phyloP scores from a whole-genome alignment of 2,329 filamentous ascomycete species.

The Fusarium proliferatum region DNA sequence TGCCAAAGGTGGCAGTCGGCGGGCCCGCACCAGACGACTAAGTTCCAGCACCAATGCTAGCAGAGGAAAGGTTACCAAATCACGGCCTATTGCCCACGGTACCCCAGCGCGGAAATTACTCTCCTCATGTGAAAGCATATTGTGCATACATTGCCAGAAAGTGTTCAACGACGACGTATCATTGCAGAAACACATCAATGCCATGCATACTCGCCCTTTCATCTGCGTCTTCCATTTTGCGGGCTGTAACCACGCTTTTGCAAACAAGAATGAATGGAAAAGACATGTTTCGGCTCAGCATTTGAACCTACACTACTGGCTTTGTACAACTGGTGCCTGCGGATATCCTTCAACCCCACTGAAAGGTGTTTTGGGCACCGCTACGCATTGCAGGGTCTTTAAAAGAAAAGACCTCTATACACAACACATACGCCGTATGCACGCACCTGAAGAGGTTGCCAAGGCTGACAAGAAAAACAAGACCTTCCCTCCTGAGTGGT shows the following conservation, averaged over 20 bases:
- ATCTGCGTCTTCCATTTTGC: conserved; percentile 83
- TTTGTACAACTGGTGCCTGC: conserved; percentile 75
- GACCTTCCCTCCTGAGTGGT: conserved; percentile 54
- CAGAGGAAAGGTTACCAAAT: conserved; percentile 21
- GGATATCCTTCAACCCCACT: conserved; percentile 47
- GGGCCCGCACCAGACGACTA: conserved; percentile 21
- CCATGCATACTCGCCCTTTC: conserved; percentile 71
- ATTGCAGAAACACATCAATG: conserved; percentile 63
- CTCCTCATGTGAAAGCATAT: background rate
- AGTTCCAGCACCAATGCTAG: background rate
- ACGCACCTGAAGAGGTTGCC: conserved; percentile 60
- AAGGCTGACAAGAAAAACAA: conserved; percentile 52
- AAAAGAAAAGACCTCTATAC: conserved; percentile 94
- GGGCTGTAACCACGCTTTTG: conserved; percentile 78
- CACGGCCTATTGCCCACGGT: background rate
- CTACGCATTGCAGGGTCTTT: conserved; percentile 73
- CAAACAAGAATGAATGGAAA: conserved; percentile 95
- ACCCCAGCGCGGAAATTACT: conserved; percentile 12
- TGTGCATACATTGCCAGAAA: conserved; percentile 35
- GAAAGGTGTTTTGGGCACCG: conserved; percentile 30
- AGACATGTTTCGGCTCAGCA: conserved; percentile 87
- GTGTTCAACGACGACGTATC: conserved; percentile 58
- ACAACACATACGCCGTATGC: conserved; percentile 89
- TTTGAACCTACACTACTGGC: conserved; percentile 77
- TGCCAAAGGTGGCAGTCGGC: conserved; percentile 18